Evolutionary conservation across 192 early-diverging fungal species (phyloP), one percentile per base, ranked within the genome.

Genomic region (Mortierella alpina): DNA sequence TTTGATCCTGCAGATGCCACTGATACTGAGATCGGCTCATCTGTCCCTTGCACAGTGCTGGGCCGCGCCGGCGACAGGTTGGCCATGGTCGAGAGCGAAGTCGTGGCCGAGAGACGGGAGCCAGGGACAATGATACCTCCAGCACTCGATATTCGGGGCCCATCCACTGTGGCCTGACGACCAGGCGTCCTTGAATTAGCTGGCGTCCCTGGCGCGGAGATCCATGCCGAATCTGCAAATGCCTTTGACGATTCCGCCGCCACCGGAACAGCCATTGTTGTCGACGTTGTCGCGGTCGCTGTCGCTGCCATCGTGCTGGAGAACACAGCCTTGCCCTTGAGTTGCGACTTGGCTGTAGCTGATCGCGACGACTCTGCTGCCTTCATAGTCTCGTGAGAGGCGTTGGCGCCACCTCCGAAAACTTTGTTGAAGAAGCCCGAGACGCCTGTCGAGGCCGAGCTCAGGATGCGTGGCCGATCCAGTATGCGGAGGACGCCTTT

Each of bases 351-450:
- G 6, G 11, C 41, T 60, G 39, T 11, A 42, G 14, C 55, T 57
- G 55, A 57, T 18, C 42, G 13, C 50, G 31, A 31, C 31, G 31
- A 31, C 15, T 44, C 47, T 2, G 55, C 47, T 13, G 74, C 22
- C 46, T 56, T 64, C 8, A 49, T 5, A 42, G 41, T 52, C 2
- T 68, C 68, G 41, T 44, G 20, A 7, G 59, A 11, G 0, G 62
- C 11, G 3, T 58, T 66, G 18, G 44, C 57, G 57, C 53, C 68
- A 20, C 65, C 70, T 40, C 77, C 77, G 59, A 80, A 80, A 47
- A 80, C 77, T 49, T 80, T 80, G 55, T 68, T 80, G 12, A 80
- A 80, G 57, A 80, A 80, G 0, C 77, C 77, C 51, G 77, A 80
- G 2, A 80, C 59, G 1, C 70, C 70, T 23, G 77, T 80, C 1